Percentiles rank a stretch among this genome's conserved stretches.
phyloP scores from a whole-genome alignment of 78 protist species.

The Polysphondylium violaceum region DNA sequence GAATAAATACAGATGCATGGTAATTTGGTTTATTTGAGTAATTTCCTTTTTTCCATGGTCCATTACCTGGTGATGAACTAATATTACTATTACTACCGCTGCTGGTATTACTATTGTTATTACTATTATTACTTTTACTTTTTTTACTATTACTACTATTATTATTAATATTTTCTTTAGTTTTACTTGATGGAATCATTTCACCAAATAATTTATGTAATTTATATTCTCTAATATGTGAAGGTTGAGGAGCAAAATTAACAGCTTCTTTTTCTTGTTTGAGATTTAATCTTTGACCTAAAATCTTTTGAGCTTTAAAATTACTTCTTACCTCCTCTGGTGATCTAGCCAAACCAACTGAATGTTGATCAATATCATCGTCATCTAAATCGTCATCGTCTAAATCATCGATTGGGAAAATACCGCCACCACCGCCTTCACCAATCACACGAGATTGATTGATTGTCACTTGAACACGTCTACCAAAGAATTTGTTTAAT shows the following conservation, averaged over 20 bases:
- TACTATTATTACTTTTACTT: neutral
- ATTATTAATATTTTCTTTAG: too few relatives aligned
- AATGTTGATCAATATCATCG: neutral
- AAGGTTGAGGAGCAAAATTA: slow-evolving; percentile 57
- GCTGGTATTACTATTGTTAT: too few relatives aligned
- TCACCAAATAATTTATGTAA: slow-evolving; percentile 59
- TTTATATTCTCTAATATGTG: slow-evolving; percentile 32
- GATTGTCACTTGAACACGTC: slow-evolving; percentile 31
- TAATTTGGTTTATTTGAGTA: neutral
- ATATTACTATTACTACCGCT: too few relatives aligned
- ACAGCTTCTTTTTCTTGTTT: slow-evolving; percentile 46
- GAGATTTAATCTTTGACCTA: slow-evolving; percentile 52
- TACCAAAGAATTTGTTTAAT: slow-evolving; percentile 73
- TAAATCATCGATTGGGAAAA: slow-evolving; percentile 24
- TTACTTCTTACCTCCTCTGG: slow-evolving; percentile 43
- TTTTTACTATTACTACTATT: too few relatives aligned
- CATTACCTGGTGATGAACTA: slow-evolving; percentile 16
- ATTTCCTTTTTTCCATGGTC: slow-evolving; percentile 22
- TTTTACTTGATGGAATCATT: slow-evolving; percentile 37
- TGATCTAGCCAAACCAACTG: slow-evolving; percentile 3
- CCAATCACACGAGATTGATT: neutral
- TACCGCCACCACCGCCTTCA: slow-evolving; percentile 47
- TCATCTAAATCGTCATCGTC: neutral
- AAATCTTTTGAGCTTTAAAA: slow-evolving; percentile 62
- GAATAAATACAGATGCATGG: neutral